These are phyloP conservation scores for Dactylellina sp. DNA, from an alignment of 2,329 filamentous ascomycete species.

Conservation along the genomic window DNA sequence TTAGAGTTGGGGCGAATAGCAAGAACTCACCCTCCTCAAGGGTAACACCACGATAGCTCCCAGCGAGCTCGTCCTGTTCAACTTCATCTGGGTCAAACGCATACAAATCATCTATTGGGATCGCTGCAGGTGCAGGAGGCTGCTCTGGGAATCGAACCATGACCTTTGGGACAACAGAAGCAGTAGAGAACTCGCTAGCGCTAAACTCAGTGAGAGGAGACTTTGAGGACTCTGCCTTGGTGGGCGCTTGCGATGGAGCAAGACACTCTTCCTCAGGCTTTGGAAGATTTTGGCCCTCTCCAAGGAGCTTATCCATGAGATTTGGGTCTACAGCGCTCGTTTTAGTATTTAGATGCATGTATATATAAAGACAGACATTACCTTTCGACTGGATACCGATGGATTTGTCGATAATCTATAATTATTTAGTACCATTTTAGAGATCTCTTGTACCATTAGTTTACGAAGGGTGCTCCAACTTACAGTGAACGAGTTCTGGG, in stretches of 20 bases:
- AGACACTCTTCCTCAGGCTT: too few relatives aligned
- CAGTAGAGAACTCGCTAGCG: not conserved
- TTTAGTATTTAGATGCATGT: too few relatives aligned
- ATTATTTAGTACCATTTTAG: not conserved
- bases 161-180: not conserved
- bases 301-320: too few relatives aligned
- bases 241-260: not conserved
- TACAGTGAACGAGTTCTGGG: conserved; percentile 22
- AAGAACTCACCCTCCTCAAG: not conserved
- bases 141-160: not conserved
- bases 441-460: not conserved
- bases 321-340: too few relatives aligned
- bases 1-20: not conserved
- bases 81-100: not conserved
- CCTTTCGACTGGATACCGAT: not conserved
- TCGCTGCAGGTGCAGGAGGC: not conserved
- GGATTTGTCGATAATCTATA: not conserved
- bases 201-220: not conserved
- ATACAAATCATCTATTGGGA: not conserved
- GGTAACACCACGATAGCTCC: not conserved
- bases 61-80: not conserved
- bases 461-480: not conserved
- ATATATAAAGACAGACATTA: too few relatives aligned
- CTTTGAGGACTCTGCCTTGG: not conserved
- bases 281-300: too few relatives aligned